Evolutionary conservation across 164 flowering plant species (phyloP).

Genomic region (Kingdonia uniflora): DNA sequence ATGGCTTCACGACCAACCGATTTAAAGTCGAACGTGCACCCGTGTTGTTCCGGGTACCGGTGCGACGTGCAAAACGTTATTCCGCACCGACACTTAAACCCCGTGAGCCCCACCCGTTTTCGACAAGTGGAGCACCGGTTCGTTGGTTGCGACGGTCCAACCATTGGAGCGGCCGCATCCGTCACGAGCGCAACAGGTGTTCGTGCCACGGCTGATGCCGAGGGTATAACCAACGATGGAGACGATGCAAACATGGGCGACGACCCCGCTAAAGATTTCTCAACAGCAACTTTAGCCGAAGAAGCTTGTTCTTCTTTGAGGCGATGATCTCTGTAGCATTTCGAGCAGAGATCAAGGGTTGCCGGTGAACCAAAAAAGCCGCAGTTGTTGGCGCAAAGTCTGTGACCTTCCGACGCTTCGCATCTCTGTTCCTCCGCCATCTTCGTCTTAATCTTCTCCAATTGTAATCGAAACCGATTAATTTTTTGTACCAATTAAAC

Average conservation of each 20-base stretch:
- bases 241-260: slow-evolving; percentile 11
- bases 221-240: slow-evolving; percentile 10
- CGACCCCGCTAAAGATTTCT: slow-evolving; percentile 24
- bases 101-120: slow-evolving; percentile 58
- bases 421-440: slow-evolving; percentile 73
- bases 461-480: too few species aligned
- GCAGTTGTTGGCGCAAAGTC: slow-evolving; percentile 69
- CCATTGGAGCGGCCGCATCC: neutral
- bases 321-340: slow-evolving; percentile 50
- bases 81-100: slow-evolving; percentile 63
- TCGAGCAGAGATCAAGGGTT: slow-evolving; percentile 57
- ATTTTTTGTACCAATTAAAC: too few species aligned
- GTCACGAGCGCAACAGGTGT: neutral
- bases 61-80: slow-evolving; percentile 51
- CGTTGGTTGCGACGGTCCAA: slow-evolving; percentile 9
- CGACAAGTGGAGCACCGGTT: slow-evolving; percentile 43
- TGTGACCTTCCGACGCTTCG: slow-evolving; percentile 50
- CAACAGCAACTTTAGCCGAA: slow-evolving; percentile 34
- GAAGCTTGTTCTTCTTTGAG: slow-evolving; percentile 45
- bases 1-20: slow-evolving; percentile 48
- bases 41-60: slow-evolving; percentile 75
- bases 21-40: slow-evolving; percentile 59
- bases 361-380: slow-evolving; percentile 70
- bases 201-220: slow-evolving; percentile 2
- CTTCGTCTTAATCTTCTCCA: neutral